phyloP scores from a whole-genome alignment of 1,284 basidiomycete species.

The Serendipita sp. region DNA sequence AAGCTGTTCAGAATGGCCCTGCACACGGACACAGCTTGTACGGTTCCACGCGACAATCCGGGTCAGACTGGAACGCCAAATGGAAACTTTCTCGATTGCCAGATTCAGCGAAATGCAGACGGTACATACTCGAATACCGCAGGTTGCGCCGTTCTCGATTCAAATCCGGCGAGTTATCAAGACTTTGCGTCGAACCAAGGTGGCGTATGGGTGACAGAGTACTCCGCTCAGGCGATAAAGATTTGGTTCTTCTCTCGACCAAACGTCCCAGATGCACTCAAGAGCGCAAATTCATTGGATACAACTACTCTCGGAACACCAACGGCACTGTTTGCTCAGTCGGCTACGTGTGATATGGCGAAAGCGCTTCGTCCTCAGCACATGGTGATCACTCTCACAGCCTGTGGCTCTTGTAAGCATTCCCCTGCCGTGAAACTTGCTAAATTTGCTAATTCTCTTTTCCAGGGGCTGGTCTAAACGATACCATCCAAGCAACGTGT shows the following conservation, averaged over 20 bases:
- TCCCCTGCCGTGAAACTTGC: neutral
- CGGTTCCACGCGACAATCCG: neutral
- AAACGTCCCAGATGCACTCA: constrained; percentile 7
- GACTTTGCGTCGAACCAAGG: neutral
- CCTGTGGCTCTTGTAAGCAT: constrained; percentile 6
- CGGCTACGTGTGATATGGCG: constrained; percentile 8
- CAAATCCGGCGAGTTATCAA: neutral
- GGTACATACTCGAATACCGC: neutral
- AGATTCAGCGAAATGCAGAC: neutral
- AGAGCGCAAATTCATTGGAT: constrained; percentile 6
- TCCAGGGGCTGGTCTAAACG: neutral
- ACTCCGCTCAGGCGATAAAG: neutral
- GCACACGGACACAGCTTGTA: neutral
- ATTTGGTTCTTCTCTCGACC: constrained; percentile 10
- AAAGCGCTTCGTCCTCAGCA: constrained; percentile 10
- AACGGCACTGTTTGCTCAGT: constrained; percentile 2
- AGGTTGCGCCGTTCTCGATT: neutral
- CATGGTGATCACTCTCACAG: constrained; percentile 9
- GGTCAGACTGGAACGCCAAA: neutral
- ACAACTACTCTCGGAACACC: constrained; percentile 11
- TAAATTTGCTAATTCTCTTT: neutral
- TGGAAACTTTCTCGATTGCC: neutral
- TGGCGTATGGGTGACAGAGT: constrained; percentile 4
- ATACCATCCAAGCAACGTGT: neutral
- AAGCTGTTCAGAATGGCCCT: neutral